phyloP scores from a whole-genome alignment of 1,284 basidiomycete species.

The Irpex sp. region DNA sequence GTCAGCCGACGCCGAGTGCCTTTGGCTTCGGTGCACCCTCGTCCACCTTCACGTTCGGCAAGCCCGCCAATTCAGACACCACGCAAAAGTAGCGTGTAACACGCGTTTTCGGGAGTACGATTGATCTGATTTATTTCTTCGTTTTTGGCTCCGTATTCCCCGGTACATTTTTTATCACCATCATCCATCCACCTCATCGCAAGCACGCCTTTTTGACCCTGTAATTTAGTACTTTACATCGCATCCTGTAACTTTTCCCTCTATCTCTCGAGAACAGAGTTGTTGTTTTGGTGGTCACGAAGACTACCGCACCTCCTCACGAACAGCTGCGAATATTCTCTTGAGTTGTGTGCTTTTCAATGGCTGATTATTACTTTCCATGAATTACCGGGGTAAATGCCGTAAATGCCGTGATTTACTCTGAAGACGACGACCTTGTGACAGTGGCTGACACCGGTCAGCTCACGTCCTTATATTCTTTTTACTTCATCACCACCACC shows the following conservation, averaged over 20 bases:
- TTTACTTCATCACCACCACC: not conserved
- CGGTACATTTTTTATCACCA: not conserved
- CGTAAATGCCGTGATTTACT: not conserved
- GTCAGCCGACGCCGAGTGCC: constrained; percentile 13
- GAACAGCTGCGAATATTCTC: not conserved
- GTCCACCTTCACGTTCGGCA: constrained; percentile 28
- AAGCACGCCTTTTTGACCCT: not conserved
- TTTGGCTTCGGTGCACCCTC: constrained; percentile 10
- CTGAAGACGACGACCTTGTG: not conserved
- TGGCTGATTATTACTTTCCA: not conserved
- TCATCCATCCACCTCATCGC: not conserved
- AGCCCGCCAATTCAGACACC: constrained; percentile 5
- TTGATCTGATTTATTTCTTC: not conserved
- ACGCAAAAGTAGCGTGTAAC: constrained; percentile 10
- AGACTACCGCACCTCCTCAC: not conserved
- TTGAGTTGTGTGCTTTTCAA: too few species aligned
- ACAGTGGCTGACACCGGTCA: not conserved
- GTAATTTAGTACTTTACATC: constrained; percentile 2
- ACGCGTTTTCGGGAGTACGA: not conserved
- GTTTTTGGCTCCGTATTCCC: not conserved
- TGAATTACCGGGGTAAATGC: not conserved
- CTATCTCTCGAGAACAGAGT: not conserved
- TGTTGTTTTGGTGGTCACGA: not conserved
- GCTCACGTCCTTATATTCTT: not conserved
- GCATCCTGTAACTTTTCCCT: not conserved